Evolutionary conservation across 305 asterid genomes (phyloP), one percentile per base, ranked within the genome.

Genomic region (Plantago rigida): DNA sequence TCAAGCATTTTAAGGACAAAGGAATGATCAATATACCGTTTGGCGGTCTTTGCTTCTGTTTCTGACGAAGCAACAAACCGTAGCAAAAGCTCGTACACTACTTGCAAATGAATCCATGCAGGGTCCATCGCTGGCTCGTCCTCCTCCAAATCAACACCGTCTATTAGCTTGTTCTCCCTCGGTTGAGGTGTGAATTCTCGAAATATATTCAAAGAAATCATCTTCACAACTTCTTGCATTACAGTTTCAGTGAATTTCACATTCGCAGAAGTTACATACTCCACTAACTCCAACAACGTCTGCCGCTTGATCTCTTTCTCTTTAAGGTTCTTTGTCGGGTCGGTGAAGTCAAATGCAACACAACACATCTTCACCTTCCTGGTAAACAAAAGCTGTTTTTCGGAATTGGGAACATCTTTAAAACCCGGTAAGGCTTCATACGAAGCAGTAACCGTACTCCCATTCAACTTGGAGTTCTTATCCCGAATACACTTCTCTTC

Each of bases 71-170:
- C 84, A 44, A 83, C 79, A 46, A 87, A 83, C 53, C 92, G 75
- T 11, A 87, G 82, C 60, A 85, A 75, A 49, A 87, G 77, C 63
- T 87, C 96, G 42, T 87, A 85, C 59, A 87, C 87, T 34, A 85
- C 81, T 72, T 87, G 92, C 77, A 87, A 75, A 77, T 87, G 96
- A 31, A 94, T 73, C 96, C 96, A 87, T 0, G 93, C 78, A 0
- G 93, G 95, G 62, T 84, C 93, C 89, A 82, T 79, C 34, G 86
- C 83, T 36, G 92, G 94, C 78, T 85, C 94, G 11, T 87, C 96
- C 48, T 87, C 94, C 65, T 87, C 96, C 69, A 78, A 83, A 29
- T 87, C 94, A 62, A 80, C 78, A 1, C 84, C 85, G 22, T 80
- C 84, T 13, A 75, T 12, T 28, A 74, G 65, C 66, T 79, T 75